phyloP scores from a whole-genome alignment of 2,329 filamentous ascomycete genomes.

The Aspergillus udagawae region DNA sequence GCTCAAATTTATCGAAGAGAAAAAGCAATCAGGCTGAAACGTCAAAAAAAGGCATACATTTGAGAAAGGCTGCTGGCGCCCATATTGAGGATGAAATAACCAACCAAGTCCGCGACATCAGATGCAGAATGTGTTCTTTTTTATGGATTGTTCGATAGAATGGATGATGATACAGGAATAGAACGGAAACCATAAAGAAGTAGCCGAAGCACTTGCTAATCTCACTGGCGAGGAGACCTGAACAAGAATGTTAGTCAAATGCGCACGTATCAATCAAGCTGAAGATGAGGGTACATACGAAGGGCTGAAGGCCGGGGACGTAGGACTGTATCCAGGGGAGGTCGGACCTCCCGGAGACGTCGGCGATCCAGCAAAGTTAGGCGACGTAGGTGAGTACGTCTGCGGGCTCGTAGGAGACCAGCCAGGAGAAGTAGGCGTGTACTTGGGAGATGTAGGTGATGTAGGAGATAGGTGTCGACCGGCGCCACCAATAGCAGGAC shows the following conservation, averaged over 20 bases:
- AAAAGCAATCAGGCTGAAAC: conserved; percentile 15
- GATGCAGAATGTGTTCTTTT: conserved; percentile 36
- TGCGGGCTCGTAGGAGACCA: conserved; percentile 47
- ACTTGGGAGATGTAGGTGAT: conserved; percentile 50
- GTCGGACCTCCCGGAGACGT: conserved; percentile 40
- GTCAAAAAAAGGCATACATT: conserved; percentile 30
- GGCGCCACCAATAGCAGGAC: conserved; percentile 43
- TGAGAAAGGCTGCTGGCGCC: conserved; percentile 23
- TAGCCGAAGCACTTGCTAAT: conserved; percentile 17
- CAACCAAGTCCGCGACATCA: conserved; percentile 36
- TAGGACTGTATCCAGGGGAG: conserved; percentile 42
- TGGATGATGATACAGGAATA: conserved; percentile 39
- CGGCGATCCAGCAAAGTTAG: conserved; percentile 45
- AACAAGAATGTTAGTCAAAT: conserved; percentile 12
- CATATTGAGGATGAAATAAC: conserved; percentile 35
- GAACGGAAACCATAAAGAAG: conserved; percentile 20
- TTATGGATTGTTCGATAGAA: conserved; percentile 22
- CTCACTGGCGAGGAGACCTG: conserved; percentile 42
- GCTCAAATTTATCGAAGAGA: conserved; percentile 20
- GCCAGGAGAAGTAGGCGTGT: conserved; percentile 54
- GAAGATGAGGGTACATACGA: conserved; percentile 30
- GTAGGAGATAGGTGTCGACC: conserved; percentile 41
- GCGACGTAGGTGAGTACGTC: conserved; percentile 49
- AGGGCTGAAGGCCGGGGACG: conserved; percentile 41
- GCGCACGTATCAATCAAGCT: neutral